Evolutionary conservation across 139 green algal genomes (phyloP), one percentile per base, ranked within the genome.

Genomic region (Haematococcus lacustris): DNA sequence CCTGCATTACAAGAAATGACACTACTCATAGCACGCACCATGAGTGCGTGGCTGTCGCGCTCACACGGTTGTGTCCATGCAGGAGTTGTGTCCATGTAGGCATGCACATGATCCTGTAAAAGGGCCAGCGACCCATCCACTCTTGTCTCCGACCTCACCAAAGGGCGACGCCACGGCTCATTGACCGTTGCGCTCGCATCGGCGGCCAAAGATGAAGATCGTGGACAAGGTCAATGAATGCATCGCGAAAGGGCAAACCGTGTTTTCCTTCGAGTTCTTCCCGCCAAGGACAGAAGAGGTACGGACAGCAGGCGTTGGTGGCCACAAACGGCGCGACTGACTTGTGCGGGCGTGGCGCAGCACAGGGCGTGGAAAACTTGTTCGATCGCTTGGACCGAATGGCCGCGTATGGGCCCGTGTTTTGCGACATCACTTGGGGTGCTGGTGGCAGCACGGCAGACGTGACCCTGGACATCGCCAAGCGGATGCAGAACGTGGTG

Each of bases 401-500:
- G 91, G 91, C 82, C 2, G 75, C 88, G 1, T 80, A 91, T 67
- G 83, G 83, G 25, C 94, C 94, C 23, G 78, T 80, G 0, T 98
- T 98, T 73, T 98, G 94, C 73, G 94, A 98, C 76, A 98, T 98
- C 80, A 98, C 94, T 17, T 98, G 94, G 94, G 94, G 94, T n/a
- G 94, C 94, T 17, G 94, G 94, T 37, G 94, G 94, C 65, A 93
- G 85, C 50, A 98, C 94, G 2, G 89, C 93, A 6, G 94, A 98
- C 50, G 84, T 98, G 0, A 98, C 94, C 0, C 83, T 98, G 23
- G 92, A 96, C 73, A 98, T 98, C 65, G 94, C 94, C 6, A 87
- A 59, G 13, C 85, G 84, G 40, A 98, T 98, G 94, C 94, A 98
- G 76, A 94, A 97, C 73, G 87, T 91, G 85, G 92, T 95, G 59